Conservation (phyloP, 1,284 basidiomycete genomes). For the Tilletia indica region DNA sequence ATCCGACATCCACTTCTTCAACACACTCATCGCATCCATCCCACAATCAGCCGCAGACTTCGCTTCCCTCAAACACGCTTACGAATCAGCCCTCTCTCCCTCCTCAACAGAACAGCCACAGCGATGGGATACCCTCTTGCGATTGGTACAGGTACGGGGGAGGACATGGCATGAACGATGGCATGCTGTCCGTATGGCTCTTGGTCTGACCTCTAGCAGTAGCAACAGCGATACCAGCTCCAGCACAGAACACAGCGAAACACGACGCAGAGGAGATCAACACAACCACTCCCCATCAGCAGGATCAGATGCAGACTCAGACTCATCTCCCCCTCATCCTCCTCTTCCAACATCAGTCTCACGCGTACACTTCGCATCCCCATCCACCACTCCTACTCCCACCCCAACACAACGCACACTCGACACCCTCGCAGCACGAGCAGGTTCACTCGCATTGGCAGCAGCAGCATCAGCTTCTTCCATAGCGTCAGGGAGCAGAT, state of each 20-base stretch:
- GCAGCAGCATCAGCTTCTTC: neutral
- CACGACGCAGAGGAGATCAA: conserved; percentile 17
- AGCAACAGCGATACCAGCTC: neutral
- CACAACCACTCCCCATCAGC: neutral
- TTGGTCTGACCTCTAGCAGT: conserved; percentile 42
- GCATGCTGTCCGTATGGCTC: conserved; percentile 45
- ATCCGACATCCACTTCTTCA: conserved; percentile 45
- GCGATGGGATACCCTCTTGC: conserved; percentile 50
- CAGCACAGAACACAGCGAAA: conserved; percentile 1
- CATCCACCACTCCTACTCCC: neutral
- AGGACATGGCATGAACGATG: conserved; percentile 47
- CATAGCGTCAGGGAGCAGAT: neutral
- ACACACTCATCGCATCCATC: conserved; percentile 35
- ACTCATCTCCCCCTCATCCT: neutral
- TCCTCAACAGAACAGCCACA: conserved; percentile 22
- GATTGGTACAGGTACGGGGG: conserved; percentile 48
- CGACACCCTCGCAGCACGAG: conserved; percentile 3
- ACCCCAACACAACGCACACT: neutral
- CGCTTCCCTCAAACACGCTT: conserved; percentile 44
- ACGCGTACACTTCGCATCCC: neutral
- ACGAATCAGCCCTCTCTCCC: conserved; percentile 26
- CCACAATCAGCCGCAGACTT: conserved; percentile 40
- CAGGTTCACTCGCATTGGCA: conserved; percentile 3
- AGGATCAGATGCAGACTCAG: conserved; percentile 11
- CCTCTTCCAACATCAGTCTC: neutral